These are phyloP conservation scores for Globisporangium carolinianum DNA, from an alignment of 352 stramenopile genomes.

Conservation along the genomic window DNA sequence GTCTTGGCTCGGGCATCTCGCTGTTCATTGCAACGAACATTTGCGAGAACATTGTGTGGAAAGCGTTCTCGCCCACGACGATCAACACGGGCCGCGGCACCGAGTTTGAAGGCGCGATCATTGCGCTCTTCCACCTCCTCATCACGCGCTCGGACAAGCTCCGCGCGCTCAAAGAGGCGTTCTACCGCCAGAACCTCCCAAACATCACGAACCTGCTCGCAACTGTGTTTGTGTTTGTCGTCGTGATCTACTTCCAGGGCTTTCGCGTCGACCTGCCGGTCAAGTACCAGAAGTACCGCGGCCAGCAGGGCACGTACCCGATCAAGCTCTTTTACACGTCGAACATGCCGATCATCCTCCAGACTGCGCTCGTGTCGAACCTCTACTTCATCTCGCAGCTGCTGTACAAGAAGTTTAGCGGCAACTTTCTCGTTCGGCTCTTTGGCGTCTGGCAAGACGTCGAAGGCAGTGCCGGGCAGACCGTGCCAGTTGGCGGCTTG, in stretches of 20 bases:
- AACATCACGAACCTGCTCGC: slow-evolving; percentile 98
- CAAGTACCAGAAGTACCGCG: slow-evolving; percentile 99
- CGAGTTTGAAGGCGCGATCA: slow-evolving; percentile 99
- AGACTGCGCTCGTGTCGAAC: slow-evolving; percentile 98
- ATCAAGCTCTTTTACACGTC: slow-evolving; percentile 99
- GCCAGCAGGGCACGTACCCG: slow-evolving; percentile 98
- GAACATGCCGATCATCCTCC: slow-evolving; percentile 99
- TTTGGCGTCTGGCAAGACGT: slow-evolving; percentile 98
- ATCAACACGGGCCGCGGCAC: slow-evolving; percentile 99
- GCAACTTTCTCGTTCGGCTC: slow-evolving; percentile 97
- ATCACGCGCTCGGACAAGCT: slow-evolving; percentile 98
- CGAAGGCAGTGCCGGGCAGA: slow-evolving; percentile 91
- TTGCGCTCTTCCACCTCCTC: slow-evolving; percentile 98
- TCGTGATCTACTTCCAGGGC: slow-evolving; percentile 99
- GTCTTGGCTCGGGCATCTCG: slow-evolving; percentile 97
- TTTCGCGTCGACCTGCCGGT: slow-evolving; percentile 90
- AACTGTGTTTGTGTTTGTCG: slow-evolving; percentile 98
- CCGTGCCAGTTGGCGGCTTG: slow-evolving; percentile 94
- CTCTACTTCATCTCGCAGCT: slow-evolving; percentile 99
- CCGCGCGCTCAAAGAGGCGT: slow-evolving; percentile 94
- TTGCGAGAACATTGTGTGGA: slow-evolving; percentile 99
- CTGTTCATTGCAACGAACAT: slow-evolving; percentile 99
- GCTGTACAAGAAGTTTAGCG: slow-evolving; percentile 98
- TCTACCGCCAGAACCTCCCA: slow-evolving; percentile 98
- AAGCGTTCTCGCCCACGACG: slow-evolving; percentile 98